Evolutionary conservation across 2,329 filamentous ascomycete species (phyloP), one percentile per base, ranked within the genome.

Genomic region (Gnomoniopsis sp.): DNA sequence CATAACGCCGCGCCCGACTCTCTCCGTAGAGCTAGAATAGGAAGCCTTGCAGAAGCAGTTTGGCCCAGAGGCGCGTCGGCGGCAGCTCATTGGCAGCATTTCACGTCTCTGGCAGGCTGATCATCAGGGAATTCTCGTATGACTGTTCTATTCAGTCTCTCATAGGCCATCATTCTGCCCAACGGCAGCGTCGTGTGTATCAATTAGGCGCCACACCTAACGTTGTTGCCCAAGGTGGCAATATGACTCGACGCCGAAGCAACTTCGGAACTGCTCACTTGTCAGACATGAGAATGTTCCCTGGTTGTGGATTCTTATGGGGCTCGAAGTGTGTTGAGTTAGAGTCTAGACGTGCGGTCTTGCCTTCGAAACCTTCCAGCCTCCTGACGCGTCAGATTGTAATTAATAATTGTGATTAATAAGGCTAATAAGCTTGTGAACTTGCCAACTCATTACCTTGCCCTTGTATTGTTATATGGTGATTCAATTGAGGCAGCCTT

Each of bases 281-380:
- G 49, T 71, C 62, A 21, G 65, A 41, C 68, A 72, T 70, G 38
- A 71, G 59, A 3, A 71, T 49, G 46, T 70, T 67, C 50, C 71
- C 69, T 3, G 69, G 58, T 50, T 68, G 67, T 46, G 69, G 69
- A 8, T 66, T 56, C 11, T 67, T 55, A 51, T 69, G 63, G 21
- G 51, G 56, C 1, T 59, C 23, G 59, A 69, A 71, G 46, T 55
- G 50, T 22, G 65, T 62, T 2, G 67, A 63, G 52, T 70, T 70
- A 41, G 14, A 41, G 14, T 38, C 8, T 6, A 41, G 38, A 41
- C n/a, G 12, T 41, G 38, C 38, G n/a, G 12, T n/a, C 38, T 41
- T 41, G 38, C 26, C 26, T 30, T 30, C 8, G 26, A n/a, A n/a
- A n/a, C n/a, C n/a, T n/a, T n/a, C n/a, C n/a, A n/a, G n/a, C n/a